Conservation (phyloP, 345 rosid species). For the Aethionema arabicum region DNA sequence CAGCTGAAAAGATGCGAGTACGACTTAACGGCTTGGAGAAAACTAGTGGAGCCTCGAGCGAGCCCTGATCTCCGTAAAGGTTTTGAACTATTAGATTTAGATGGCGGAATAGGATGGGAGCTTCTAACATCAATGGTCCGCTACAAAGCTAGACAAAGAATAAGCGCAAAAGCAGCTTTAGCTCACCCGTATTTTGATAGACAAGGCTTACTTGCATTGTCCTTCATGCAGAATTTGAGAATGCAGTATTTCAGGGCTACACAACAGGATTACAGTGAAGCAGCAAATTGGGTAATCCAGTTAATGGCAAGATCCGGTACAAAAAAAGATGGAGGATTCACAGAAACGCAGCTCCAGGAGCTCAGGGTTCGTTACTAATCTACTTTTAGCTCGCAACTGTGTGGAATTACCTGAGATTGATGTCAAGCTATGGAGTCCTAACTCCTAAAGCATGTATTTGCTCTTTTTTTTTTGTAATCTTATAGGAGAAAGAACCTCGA, state of each 20-base stretch:
- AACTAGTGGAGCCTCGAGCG: conserved; percentile 79
- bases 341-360: conserved; percentile 90
- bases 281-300: conserved; percentile 71
- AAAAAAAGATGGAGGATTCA: conserved; percentile 87
- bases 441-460: not conserved
- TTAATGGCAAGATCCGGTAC: conserved; percentile 94
- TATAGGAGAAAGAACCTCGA: conserved; percentile 63
- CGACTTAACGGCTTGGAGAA: conserved; percentile 83
- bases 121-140: conserved; percentile 89
- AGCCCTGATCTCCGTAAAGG: conserved; percentile 69
- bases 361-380: conserved; percentile 53
- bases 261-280: conserved; percentile 86
- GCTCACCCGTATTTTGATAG: conserved; percentile 82
- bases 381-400: not conserved
- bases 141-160: conserved; percentile 86
- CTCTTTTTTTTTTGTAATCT: not conserved
- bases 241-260: conserved; percentile 75
- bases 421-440: not conserved
- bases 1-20: conserved; percentile 91
- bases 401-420: not conserved
- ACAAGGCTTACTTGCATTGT: conserved; percentile 74
- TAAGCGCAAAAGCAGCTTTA: conserved; percentile 80
- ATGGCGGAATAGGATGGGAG: conserved; percentile 91
- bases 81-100: conserved; percentile 76
- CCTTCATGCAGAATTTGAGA: conserved; percentile 83